Evolutionary conservation across 2,329 filamentous ascomycete genomes (phyloP), one percentile per base, ranked within the genome.

Genomic region (Colletotrichum gigasporum): DNA sequence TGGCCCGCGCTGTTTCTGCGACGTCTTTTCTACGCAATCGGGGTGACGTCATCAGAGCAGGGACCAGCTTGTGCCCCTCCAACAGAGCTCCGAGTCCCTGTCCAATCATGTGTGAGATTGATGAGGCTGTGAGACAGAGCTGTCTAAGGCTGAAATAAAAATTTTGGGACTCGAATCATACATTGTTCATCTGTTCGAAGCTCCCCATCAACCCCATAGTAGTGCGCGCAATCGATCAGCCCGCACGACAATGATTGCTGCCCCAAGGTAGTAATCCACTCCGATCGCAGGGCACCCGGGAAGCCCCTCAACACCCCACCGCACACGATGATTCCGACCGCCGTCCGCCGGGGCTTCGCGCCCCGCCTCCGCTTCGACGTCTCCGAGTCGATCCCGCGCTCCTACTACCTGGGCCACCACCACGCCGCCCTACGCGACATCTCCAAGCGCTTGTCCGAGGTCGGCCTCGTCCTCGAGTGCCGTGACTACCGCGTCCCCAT

Each of bases 401-500:
- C 95, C 63, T 99, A 98, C 80, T 99, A 93, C 80, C 86, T 98
- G 47, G 96, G 96, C 67, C 96, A 99, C 80, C 96, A 99, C 83
- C 87, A 88, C 65, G 86, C 91, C 9, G 96, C 92, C 14, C 83
- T 97, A 30, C 83, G 86, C 48, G 91, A 92, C 75, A 97, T 98
- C 90, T 92, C 92, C 75, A 87, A 87, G 37, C 85, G 92, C 74
- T 86, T 99, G 50, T 88, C 90, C 26, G 89, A 88, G 67, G 92
- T 97, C 71, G 91, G 94, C 72, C 88, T 98, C 42, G 88, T 99
- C 56, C 87, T 99, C 73, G 96, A 99, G 81, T 97, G 94, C 76
- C 92, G 96, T 73, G 96, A 99, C 81, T 94, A 94, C 75, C 90
- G 96, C 48, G 90, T 97, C 0, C 96, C 96, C 0, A 80, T 98